These are phyloP conservation scores for Psilocybe tampanensis DNA, from an alignment of 768 basidiomycete genomes.

Conservation along the genomic window DNA sequence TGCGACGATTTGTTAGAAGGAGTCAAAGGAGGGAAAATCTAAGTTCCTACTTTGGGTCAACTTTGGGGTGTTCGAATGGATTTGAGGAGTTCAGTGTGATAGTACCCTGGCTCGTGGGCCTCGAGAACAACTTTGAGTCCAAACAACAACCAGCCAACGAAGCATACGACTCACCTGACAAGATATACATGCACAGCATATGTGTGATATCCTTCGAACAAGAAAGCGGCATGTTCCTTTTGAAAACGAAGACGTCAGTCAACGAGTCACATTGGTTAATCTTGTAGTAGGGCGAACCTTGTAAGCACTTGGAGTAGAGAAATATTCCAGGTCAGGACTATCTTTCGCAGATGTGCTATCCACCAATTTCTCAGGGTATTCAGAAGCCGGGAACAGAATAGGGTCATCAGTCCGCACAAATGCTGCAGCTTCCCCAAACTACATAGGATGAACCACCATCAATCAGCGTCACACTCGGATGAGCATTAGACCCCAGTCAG, in stretches of 20 bases:
- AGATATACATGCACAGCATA: conserved; percentile 44
- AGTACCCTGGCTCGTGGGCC: conserved; percentile 44
- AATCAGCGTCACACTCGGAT: background rate
- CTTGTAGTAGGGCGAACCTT: conserved; percentile 27
- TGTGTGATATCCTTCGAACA: conserved; percentile 38
- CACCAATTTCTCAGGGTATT: conserved; percentile 38
- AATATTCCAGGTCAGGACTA: conserved; percentile 52
- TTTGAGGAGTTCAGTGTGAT: conserved; percentile 40
- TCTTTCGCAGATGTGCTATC: conserved; percentile 47
- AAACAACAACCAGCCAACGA: background rate
- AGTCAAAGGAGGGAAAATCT: background rate
- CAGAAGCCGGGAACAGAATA: conserved; percentile 41
- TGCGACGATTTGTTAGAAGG: conserved; percentile 14
- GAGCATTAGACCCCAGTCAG: background rate
- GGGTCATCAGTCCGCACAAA: conserved; percentile 61
- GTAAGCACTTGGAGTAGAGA: conserved; percentile 44
- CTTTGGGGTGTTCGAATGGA: conserved; percentile 45
- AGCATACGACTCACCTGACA: conserved; percentile 31
- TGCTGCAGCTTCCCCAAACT: conserved; percentile 58
- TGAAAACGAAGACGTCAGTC: background rate
- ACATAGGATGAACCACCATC: background rate
- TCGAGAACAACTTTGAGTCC: conserved; percentile 11
- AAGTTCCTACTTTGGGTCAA: conserved; percentile 44
- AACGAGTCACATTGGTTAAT: background rate
- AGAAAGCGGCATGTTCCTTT: conserved; percentile 37